phyloP scores from a whole-genome alignment of 352 stramenopile species.

The Pythium pectinolyticum region DNA sequence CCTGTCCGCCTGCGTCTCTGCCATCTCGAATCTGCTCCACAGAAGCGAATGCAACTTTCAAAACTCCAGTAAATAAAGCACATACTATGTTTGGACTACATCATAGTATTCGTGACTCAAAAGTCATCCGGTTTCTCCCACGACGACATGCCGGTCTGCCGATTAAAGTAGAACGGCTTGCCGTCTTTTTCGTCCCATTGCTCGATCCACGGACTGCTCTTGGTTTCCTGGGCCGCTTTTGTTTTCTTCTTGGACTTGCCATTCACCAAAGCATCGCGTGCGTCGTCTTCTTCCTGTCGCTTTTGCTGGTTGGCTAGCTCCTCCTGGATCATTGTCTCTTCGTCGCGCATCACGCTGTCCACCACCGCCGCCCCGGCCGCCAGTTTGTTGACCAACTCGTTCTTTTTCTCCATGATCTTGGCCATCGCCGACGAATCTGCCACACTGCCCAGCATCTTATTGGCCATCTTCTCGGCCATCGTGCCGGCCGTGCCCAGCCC shows the following conservation, averaged over 20 bases:
- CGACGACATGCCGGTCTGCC: slow-evolving; percentile 73
- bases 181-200: slow-evolving; percentile 74
- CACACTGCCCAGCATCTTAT: slow-evolving; percentile 64
- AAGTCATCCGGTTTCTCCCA: slow-evolving; percentile 81
- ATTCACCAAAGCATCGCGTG: background rate
- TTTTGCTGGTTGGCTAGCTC: slow-evolving; percentile 57
- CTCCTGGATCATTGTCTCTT: slow-evolving; percentile 56
- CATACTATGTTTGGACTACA: no score
- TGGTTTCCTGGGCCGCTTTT: background rate
- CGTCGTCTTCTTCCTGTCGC: slow-evolving; percentile 32
- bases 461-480: slow-evolving; percentile 60
- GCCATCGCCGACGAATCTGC: slow-evolving; percentile 51
- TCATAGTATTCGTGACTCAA: slow-evolving; percentile 17
- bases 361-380: slow-evolving; percentile 62
- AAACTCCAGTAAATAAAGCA: no score
- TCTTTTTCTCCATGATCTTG: slow-evolving; percentile 71
- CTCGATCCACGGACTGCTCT: slow-evolving; percentile 55
- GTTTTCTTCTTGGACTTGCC: slow-evolving; percentile 34
- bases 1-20: background rate
- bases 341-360: slow-evolving; percentile 68
- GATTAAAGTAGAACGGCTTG: slow-evolving; percentile 90
- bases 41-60: no score
- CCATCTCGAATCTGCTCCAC: no score
- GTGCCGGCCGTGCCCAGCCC: slow-evolving; percentile 14
- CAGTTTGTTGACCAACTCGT: slow-evolving; percentile 66